These are phyloP conservation scores for Diplogelasinospora grovesii DNA, from an alignment of 495 filamentous ascomycete genomes.

Conservation along the genomic window DNA sequence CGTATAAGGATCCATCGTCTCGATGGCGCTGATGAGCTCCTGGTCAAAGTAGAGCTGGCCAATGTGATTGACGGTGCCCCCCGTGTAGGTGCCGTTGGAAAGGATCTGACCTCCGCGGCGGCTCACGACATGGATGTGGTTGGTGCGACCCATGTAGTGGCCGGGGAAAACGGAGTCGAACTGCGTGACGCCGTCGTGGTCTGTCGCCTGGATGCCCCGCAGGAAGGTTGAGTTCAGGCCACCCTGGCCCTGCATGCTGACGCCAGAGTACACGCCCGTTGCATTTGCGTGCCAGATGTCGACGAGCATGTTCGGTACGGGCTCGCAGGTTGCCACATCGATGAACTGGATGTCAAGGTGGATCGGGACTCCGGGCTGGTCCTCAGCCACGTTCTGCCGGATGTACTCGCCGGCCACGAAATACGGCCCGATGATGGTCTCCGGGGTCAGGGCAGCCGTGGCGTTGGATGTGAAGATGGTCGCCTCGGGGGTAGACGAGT, in stretches of 20 bases:
- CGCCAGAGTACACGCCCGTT: slow-evolving; percentile 49
- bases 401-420: slow-evolving; percentile 36
- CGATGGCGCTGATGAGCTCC: slow-evolving; percentile 47
- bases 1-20: slow-evolving; percentile 47
- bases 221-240: slow-evolving; percentile 44
- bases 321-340: slow-evolving; percentile 51
- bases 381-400: slow-evolving; percentile 47
- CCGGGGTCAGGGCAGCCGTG: background rate
- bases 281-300: slow-evolving; percentile 49
- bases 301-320: slow-evolving; percentile 47
- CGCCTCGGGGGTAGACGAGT: background rate
- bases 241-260: slow-evolving; percentile 36
- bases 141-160: slow-evolving; percentile 45
- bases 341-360: slow-evolving; percentile 55
- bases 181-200: slow-evolving; percentile 40
- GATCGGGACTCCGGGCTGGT: slow-evolving; percentile 47
- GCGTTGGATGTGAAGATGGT: slow-evolving; percentile 2
- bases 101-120: slow-evolving; percentile 37
- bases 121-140: slow-evolving; percentile 40
- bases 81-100: slow-evolving; percentile 41
- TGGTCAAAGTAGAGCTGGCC: slow-evolving; percentile 62
- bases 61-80: slow-evolving; percentile 44
- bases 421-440: slow-evolving; percentile 1
- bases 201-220: slow-evolving; percentile 44
- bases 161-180: slow-evolving; percentile 51